Evolutionary conservation across 345 rosid species (phyloP), one percentile per base, ranked within the genome.

Genomic region (Hypericum androsaemum): DNA sequence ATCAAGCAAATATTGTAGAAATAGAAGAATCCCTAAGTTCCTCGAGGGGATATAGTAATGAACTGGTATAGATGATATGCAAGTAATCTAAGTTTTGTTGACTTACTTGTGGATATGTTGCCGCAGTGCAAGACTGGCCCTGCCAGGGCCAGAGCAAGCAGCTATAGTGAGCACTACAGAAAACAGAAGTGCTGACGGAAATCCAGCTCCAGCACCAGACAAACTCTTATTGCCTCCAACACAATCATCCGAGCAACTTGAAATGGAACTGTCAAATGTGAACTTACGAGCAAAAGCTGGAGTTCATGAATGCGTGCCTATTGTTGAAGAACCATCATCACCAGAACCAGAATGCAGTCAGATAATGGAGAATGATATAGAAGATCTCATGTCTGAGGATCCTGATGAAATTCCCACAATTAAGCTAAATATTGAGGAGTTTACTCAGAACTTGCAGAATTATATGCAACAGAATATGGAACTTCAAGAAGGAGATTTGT

Each of bases 321-420:
- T 66, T 36, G 42, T 66, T 50, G 71, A 66, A 50, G 71, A 60
- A 10, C 71, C 71, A 51, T 39, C 49, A 44, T 60, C 71, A 40
- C 71, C 71, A 43, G 67, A 53, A 50, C 61, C 41, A n/a, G 65
- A 72, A 32, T 37, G 11, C 2, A 5, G 44, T 0, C 61, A 57
- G 16, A 17, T 53, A 2, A 58, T 39, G 5, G 59, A 66, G 40
- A 22, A 9, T 5, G 80, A 84, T 38, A 63, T 68, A 9, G 88
- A 80, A 58, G 82, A 74, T 52, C 28, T 44, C 2, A 50, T 44
- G 47, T 39, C 13, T 28, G 65, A 55, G 55, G 66, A 64, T 58
- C 60, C 64, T 38, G 71, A 73, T 41, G 80, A 76, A 13, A 69
- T 82, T 45, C 77, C 81, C n/a, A 54, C 68, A 0, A 69, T 80